Evolutionary conservation across 192 early-diverging fungal species (phyloP).

Genomic region (Gonapodya sp.): DNA sequence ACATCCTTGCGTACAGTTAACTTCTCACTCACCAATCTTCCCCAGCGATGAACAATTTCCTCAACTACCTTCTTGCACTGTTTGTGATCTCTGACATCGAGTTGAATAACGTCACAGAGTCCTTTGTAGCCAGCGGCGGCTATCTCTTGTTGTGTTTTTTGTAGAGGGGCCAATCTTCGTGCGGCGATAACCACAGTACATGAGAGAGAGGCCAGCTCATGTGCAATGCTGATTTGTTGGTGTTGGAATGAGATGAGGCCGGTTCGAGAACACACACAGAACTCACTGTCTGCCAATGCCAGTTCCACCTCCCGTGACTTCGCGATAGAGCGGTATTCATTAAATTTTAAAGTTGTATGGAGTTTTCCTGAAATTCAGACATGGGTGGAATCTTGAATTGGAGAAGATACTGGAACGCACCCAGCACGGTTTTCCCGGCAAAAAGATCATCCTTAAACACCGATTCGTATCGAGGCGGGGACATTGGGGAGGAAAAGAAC

Average conservation of each 20-base stretch:
- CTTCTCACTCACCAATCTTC: background rate
- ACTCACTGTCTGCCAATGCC: too few relatives aligned
- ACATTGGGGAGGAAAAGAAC: too few relatives aligned
- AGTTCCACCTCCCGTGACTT: slow-evolving; percentile 41
- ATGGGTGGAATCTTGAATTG: too few relatives aligned
- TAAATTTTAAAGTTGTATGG: too few relatives aligned
- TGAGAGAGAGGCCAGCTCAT: slow-evolving; percentile 37
- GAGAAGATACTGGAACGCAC: too few relatives aligned
- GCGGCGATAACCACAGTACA: slow-evolving; percentile 39
- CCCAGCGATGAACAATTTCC: background rate
- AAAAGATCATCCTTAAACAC: background rate
- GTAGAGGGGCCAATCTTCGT: slow-evolving; percentile 27
- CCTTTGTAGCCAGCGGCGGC: slow-evolving; percentile 19
- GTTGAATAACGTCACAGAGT: slow-evolving; percentile 21
- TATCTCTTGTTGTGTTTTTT: slow-evolving; percentile 24
- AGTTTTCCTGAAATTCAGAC: too few relatives aligned
- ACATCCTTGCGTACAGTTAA: background rate
- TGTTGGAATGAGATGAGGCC: too few relatives aligned
- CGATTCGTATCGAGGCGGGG: background rate
- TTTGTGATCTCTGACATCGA: background rate
- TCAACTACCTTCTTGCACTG: background rate
- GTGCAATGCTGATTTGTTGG: slow-evolving; percentile 30
- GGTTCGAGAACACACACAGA: too few relatives aligned
- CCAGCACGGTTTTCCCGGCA: background rate
- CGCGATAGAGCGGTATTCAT: too few relatives aligned